These are phyloP conservation scores for Puya raimondii DNA, from an alignment of 176 grass and related monocot species.

Conservation along the genomic window DNA sequence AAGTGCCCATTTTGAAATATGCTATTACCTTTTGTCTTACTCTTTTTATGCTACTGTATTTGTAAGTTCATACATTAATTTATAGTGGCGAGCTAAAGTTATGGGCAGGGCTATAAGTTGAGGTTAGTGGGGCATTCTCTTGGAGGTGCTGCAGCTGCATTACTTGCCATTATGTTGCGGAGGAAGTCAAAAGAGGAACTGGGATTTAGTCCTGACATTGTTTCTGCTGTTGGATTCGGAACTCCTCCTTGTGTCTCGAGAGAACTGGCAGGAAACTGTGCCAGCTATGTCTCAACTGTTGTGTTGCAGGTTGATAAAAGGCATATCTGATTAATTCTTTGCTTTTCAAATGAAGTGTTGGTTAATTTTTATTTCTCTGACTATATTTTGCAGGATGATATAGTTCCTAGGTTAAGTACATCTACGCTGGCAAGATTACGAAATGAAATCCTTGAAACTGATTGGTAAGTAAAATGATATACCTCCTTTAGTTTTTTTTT, in stretches of 20 bases:
- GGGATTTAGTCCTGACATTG: conserved; percentile 84
- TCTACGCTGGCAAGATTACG: conserved; percentile 71
- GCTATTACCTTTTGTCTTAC: no score
- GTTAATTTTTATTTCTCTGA: not conserved
- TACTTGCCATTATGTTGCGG: conserved; percentile 82
- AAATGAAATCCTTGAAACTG: conserved; percentile 80
- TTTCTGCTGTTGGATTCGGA: conserved; percentile 83
- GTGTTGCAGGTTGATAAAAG: conserved; percentile 65
- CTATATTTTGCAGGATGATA: conserved; percentile 55
- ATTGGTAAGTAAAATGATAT: conserved; percentile 52
- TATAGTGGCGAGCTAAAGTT: conserved; percentile 8
- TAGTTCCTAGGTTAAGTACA: conserved; percentile 83
- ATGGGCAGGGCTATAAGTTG: conserved; percentile 60
- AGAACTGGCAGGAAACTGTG: conserved; percentile 69
- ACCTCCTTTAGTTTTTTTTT: not conserved
- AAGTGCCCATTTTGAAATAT: no score
- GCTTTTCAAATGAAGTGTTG: not conserved
- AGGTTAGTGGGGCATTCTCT: conserved; percentile 83
- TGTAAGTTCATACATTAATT: not conserved
- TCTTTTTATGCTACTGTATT: no score
- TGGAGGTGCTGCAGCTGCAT: conserved; percentile 72
- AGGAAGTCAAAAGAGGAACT: conserved; percentile 79
- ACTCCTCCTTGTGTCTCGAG: conserved; percentile 88
- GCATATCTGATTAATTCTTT: not conserved
- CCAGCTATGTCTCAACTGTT: conserved; percentile 75